Evolutionary conservation across 768 basidiomycete genomes (phyloP), one percentile per base, ranked within the genome.

Genomic region (Termitomyces sp.): DNA sequence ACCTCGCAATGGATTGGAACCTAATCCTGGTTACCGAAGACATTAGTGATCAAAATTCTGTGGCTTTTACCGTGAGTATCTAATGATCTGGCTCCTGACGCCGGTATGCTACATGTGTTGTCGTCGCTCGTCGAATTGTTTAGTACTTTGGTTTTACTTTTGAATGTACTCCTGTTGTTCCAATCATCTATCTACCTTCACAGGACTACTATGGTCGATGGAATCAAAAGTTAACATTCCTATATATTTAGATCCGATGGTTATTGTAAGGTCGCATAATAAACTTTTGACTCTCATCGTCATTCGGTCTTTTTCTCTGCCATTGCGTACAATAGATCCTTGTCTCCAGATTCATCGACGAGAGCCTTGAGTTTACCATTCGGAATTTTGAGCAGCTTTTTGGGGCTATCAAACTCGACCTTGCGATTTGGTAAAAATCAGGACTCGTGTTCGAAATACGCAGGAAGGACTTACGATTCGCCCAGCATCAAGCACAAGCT

Each of bases 261-360:
- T 15, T 22, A 30, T 32, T 28, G 5, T 19, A 46, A 30, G n/a
- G 30, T 46, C 9, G 2, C 3, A 40, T 19, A 40, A 40, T 32
- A 9, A 32, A 32, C 0, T 10, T 10, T 9, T 32, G 44, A 9
- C 4, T 24, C 10, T 14, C 12, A 35, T 26, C 12, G 11, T 14
- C 34, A 37, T 5, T 21, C 40, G 14, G 42, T 45, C 45, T 53
- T 58, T 21, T 28, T 43, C 55, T 56, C 53, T 47, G 73, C 70
- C 78, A 82, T 80, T 28, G 66, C 71, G 51, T 78, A 76, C 41
- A 85, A 59, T 30, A 62, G 62, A 46, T 78, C 74, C 58, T 68
- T 80, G 59, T 85, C 83, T 12, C 75, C 79, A 37, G 80, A 83
- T 59, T 83, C 79, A 43, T 85, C 78, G 0, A 87, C 82, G 19